Evolutionary conservation across 148 eudicot genomes (phyloP), one percentile per base, ranked within the genome.

Genomic region (Rhododendron vialii): DNA sequence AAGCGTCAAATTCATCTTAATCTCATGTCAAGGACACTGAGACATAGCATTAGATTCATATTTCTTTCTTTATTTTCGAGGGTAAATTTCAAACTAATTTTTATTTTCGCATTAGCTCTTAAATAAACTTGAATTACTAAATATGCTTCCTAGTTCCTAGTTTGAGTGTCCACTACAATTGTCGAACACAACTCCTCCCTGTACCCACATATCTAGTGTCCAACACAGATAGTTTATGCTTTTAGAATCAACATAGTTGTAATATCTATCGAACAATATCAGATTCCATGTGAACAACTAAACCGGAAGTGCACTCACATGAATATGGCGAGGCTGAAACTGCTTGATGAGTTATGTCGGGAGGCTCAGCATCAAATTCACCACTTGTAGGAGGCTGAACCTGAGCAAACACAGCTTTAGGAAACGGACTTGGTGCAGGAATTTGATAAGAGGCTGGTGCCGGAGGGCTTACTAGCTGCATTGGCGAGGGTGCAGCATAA

Each of bases 381-480:
- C 88, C 86, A 50, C 69, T 89, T 38, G 92, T 81, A 26, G 98
- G 93, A 41, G 98, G 95, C 78, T 41, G 91, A 84, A 59, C 87
- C 86, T 89, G 94, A 84, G 92, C 92, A 86, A 88, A 89, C 35
- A 90, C 87, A 41, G 90, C 98, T 89, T 89, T 89, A 74, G 96
- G 98, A 84, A 92, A 83, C 30, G 93, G 95, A 85, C 95, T 93
- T 35, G 90, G 88, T 24, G 92, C 90, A 87, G 95, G 90, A 89
- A 87, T 86, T 41, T 73, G 84, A 85, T 90, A 89, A 22, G 83
- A 57, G 43, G 84, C 88, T 59, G 92, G 88, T 75, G 92, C 78
- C 5, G 92, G 96, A 8, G 94, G 86, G 82, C 86, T 84, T 69
- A 71, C 89, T 84, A 47, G 90, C 85, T 83, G 91, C 61, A 88